Conservation (phyloP, 148 eudicot species). For the Salicornia ramosissima region DNA sequence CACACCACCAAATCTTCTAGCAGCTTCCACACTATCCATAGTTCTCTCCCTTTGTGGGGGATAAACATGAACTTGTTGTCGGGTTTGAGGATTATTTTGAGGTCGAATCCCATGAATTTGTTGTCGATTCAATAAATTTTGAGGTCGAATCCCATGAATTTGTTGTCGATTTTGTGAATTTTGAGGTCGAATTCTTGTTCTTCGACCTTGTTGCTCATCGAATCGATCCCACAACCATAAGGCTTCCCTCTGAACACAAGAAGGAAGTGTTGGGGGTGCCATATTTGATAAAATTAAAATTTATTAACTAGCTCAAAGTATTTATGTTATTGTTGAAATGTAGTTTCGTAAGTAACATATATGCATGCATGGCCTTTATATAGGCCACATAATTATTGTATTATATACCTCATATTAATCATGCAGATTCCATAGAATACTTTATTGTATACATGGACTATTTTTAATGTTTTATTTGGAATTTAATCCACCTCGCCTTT, state of each 20-base stretch:
- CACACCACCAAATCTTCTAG: constrained; percentile 1
- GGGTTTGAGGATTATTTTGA: not conserved
- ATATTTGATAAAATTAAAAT: not conserved
- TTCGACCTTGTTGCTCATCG: constrained; percentile 17
- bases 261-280: constrained; percentile 17
- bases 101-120: too few relatives aligned
- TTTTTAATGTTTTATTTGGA: too few relatives aligned
- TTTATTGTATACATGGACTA: too few relatives aligned
- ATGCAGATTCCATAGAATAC: too few relatives aligned
- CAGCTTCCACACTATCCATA: constrained; percentile 10
- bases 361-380: not conserved
- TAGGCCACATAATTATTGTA: too few relatives aligned
- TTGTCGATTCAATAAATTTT: too few relatives aligned
- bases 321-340: not conserved
- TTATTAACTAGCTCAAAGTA: not conserved
- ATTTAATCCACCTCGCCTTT: too few relatives aligned
- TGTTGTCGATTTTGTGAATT: not conserved
- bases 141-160: not conserved
- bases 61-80: not conserved
- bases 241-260: constrained; percentile 10
- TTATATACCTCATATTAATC: too few relatives aligned
- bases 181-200: not conserved
- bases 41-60: not conserved
- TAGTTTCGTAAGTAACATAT: not conserved
- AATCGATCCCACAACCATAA: constrained; percentile 13